Evolutionary conservation across 169 alveolate genomes (phyloP), one percentile per base, ranked within the genome.

Genomic region (Amoebophrya sp.): DNA sequence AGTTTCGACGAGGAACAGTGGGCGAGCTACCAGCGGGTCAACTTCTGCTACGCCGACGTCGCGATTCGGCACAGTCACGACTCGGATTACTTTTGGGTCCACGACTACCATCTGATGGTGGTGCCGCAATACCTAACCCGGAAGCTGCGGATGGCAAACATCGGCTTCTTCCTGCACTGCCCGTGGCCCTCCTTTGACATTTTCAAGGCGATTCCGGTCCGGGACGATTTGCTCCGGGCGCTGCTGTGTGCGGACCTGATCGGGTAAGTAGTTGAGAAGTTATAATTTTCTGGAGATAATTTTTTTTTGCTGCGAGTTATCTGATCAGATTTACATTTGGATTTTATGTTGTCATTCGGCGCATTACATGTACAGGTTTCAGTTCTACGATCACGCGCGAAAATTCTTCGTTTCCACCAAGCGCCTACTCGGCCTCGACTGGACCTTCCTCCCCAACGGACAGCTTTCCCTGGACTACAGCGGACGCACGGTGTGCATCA

Each of bases 91-190:
- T 90, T 92, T 10, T 92, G 94, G 94, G 94, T 91, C 55, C 92
- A 92, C 33, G 92, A 92, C 54, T 92, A 90, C 40, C 94, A 92
- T 35, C 83, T 97, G 54, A 91, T 97, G 89, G 92, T 97, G 95
- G 96, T 95, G 35, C 97, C 98, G 23, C 77, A 89, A 53, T 53
- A 53, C 25, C 53, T 92, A 2, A 40, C 90, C 14, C 88, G 93
- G 33, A 77, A 77, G 39, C 33, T 88, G 25, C 91, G 90, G 33
- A 89, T 39, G n/a, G 93, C 92, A 18, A 89, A 89, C 53, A 95
- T 98, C 38, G 99, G 99, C 40, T 40, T 97, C 35, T 97, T 96
- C 93, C 94, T 97, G 92, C 99, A 98, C 94, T 94, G 96, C n/a
- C 97, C 98, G 40, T 97, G 97, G 92, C 99, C 99, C 23, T 94